A percentile compares a stretch with the other conserved stretches of the same genome.
These are phyloP conservation scores for Coemansia sp. DNA, from an alignment of 192 early-diverging fungal genomes.

Conservation along the genomic window DNA sequence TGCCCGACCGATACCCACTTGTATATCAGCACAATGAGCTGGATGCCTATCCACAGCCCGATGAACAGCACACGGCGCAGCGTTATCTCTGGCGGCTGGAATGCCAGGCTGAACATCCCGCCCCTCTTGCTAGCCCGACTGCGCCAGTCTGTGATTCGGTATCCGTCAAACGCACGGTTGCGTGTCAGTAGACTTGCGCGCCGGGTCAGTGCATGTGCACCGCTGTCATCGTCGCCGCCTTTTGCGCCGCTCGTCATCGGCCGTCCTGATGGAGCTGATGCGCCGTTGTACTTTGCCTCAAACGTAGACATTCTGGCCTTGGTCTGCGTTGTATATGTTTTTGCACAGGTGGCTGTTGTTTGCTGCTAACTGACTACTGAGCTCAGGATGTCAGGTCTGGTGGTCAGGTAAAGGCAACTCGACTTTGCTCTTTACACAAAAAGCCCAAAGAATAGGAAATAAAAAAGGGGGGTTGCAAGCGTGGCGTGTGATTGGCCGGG, in stretches of 20 bases:
- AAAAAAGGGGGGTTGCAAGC: too few relatives aligned
- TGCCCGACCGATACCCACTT: slow-evolving; percentile 59
- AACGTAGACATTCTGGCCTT: slow-evolving; percentile 9
- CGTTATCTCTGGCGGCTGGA: slow-evolving; percentile 47
- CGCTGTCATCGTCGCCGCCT: background rate
- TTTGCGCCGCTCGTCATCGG: background rate
- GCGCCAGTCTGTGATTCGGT: slow-evolving; percentile 34
- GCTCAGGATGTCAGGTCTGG: background rate
- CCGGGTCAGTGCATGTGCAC: slow-evolving; percentile 14
- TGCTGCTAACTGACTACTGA: background rate
- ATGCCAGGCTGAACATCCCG: slow-evolving; percentile 4
- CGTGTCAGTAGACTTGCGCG: slow-evolving; percentile 44
- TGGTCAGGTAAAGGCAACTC: background rate
- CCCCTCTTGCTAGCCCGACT: background rate
- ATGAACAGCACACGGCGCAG: slow-evolving; percentile 55
- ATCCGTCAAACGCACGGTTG: slow-evolving; percentile 55
- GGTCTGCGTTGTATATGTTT: too few relatives aligned
- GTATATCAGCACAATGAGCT: slow-evolving; percentile 58
- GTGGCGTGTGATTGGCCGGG: too few relatives aligned
- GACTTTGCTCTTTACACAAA: background rate
- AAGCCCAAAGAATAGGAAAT: background rate
- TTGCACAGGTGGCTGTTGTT: too few relatives aligned
- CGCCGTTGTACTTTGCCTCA: slow-evolving; percentile 23
- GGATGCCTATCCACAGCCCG: slow-evolving; percentile 61
- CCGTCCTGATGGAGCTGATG: slow-evolving; percentile 1